A percentile compares a stretch with the other conserved stretches of the same genome.
Evolutionary conservation across 1,284 basidiomycete genomes (phyloP).

Genomic region (Microbotryum saponariae): DNA sequence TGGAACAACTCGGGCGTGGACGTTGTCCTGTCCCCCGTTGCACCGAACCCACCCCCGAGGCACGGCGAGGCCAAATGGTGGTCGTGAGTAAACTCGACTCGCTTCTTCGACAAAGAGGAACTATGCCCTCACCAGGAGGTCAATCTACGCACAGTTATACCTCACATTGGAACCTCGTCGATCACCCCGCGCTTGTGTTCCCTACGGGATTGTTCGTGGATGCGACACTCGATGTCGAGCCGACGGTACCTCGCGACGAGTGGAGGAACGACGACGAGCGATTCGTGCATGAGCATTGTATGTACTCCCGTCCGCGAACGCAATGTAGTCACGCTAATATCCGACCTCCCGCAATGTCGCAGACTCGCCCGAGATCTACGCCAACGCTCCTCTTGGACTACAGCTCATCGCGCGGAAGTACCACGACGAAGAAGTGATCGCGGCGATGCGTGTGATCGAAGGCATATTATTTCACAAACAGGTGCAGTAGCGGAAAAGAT

Average conservation of each 20-base stretch:
- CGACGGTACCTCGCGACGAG: slow-evolving; percentile 1
- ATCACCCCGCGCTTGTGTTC: slow-evolving; percentile 59
- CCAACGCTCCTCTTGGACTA: slow-evolving; percentile 31
- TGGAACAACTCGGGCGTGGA: slow-evolving; percentile 36
- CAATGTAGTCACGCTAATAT: background rate
- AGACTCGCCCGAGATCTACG: slow-evolving; percentile 22
- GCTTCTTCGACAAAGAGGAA: background rate
- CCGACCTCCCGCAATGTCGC: background rate
- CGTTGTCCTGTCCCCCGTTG: slow-evolving; percentile 39
- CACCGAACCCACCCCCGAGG: slow-evolving; percentile 38
- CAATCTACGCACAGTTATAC: slow-evolving; percentile 48
- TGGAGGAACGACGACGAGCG: slow-evolving; percentile 33
- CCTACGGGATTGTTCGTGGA: slow-evolving; percentile 57
- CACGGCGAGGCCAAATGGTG: slow-evolving; percentile 40
- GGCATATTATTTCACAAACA: background rate
- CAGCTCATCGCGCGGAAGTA: slow-evolving; percentile 28
- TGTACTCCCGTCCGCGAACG: slow-evolving; percentile 1
- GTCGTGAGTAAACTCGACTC: slow-evolving; percentile 16
- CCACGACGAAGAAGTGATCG: slow-evolving; percentile 27
- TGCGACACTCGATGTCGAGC: slow-evolving; percentile 44
- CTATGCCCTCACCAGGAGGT: background rate
- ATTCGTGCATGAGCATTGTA: slow-evolving; percentile 33
- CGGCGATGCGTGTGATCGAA: slow-evolving; percentile 19
- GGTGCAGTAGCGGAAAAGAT: no score
- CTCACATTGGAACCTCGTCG: slow-evolving; percentile 58